Evolutionary conservation across 75 land plant species (phyloP), one percentile per base, ranked within the genome.

Genomic region (Pinus tabuliformis): DNA sequence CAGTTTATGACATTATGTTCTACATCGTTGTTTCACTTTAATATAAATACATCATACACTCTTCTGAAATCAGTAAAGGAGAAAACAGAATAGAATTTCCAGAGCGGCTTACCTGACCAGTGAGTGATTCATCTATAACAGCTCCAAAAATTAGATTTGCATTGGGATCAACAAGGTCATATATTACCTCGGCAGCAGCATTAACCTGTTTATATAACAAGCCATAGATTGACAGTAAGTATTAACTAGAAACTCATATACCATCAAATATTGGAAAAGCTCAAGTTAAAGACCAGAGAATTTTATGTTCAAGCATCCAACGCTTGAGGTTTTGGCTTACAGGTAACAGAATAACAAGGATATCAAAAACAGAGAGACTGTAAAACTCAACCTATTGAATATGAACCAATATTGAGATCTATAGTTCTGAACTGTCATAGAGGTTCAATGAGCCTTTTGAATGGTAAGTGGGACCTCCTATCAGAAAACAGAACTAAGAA

Each of bases 111-210:
- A 96, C 99, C 74, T 94, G 92, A 59, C 97, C 99, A 74, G 79
- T 90, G 58, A 91, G 81, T 56, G 97, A 89, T 30, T 86, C 92
- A 77, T 96, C 99, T 58, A 96, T 86, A 20, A 96, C 99, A 60
- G 99, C 99, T 80, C 99, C 99, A 87, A 96, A 96, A 70, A 96
- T 96, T 24, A 96, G 77, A 77, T 96, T 96, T 56, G 99, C 99
- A 80, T 87, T 93, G 60, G 99, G 99, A 81, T 96, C 99, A 39
- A 96, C 99, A 76, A 96, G 89, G 45, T 96, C 97, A 86, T 96
- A 96, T 57, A 96, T 96, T 56, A 96, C 97, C 86, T 96, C 99
- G 49, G 99, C 99, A 57, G 99, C 99, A 76, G 99, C 95, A 90
- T 96, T 96, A 11, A 96, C 99, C 99, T 96, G 76, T 58, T 68